Evolutionary conservation across 2,329 filamentous ascomycete species (phyloP), one percentile per base, ranked within the genome.

Genomic region (Stagonosporopsis tanaceti): DNA sequence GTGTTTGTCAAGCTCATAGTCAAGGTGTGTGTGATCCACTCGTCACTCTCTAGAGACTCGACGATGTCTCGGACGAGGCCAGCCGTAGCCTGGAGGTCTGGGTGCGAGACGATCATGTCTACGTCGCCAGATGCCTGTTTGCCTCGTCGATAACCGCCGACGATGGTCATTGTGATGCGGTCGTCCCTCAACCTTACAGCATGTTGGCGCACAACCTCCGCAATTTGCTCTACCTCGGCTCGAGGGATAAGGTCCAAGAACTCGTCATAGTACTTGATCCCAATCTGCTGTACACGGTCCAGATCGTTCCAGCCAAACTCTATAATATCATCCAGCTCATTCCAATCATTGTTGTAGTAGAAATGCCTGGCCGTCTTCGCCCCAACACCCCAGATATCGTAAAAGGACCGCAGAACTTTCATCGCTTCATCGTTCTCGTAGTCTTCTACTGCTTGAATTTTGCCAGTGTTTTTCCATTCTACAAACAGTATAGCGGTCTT

Each of bases 221-320:
- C 86, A 50, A 97, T 96, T 0, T 73, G 69, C 64, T 92, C 88
- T 0, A 92, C 90, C 74, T 98, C 93, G 0, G 70, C 56, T 1
- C 93, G 85, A 0, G 91, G 84, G 4, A 98, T 91, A 14, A 85
- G 87, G 15, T 83, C 76, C 42, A 85, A 79, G 53, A 99, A 90
- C 62, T 98, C 94, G 32, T 96, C 90, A 73, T 96, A 97, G 77
- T 88, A 97, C 73, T 98, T 98, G 41, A 97, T 81, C 0, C 95
- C 94, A 53, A 98, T 96, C 73, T 98, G 93, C 75, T 97, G 94
- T 1, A 92, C 90, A 12, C 93, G 87, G 0, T 84, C 89, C 1
- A 98, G 80, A 0, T 76, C 81, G 20, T 81, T 73, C 94, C 94
- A 98, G 11, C 91, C 93, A 67, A 87, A 84, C 68, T 96, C 90